Conservation (phyloP, 2,329 filamentous ascomycete species). For the Decorospora gaudefroyi region DNA sequence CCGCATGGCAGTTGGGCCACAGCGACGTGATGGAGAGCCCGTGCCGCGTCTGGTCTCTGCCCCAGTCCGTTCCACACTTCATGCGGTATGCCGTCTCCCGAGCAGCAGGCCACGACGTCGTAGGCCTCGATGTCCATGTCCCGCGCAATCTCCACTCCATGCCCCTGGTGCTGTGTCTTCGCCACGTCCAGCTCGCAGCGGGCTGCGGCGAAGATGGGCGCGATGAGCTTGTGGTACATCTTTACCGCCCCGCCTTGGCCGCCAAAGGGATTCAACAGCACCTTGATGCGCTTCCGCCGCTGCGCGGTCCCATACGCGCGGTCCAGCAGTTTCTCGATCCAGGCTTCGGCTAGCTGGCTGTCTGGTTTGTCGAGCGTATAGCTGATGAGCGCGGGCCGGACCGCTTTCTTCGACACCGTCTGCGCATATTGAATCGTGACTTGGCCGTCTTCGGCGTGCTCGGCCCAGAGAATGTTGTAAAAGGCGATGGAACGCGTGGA, state of each 20-base stretch:
- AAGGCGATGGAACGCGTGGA: slow-evolving; percentile 68
- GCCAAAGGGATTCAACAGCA: slow-evolving; percentile 88
- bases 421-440: slow-evolving; percentile 76
- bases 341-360: slow-evolving; percentile 58
- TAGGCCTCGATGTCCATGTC: slow-evolving; percentile 76
- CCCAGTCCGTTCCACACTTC: slow-evolving; percentile 95
- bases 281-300: slow-evolving; percentile 76
- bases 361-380: slow-evolving; percentile 63
- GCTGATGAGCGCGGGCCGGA: slow-evolving; percentile 65
- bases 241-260: slow-evolving; percentile 77
- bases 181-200: slow-evolving; percentile 75
- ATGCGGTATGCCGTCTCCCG: slow-evolving; percentile 87
- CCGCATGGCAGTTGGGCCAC: slow-evolving; percentile 89
- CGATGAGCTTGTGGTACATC: slow-evolving; percentile 74
- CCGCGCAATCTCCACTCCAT: slow-evolving; percentile 77
- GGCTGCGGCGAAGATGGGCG: slow-evolving; percentile 82
- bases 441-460: slow-evolving; percentile 60
- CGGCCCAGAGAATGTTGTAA: slow-evolving; percentile 84
- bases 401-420: slow-evolving; percentile 58
- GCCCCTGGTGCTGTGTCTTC: slow-evolving; percentile 70
- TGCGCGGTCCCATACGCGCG: slow-evolving; percentile 72
- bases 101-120: slow-evolving; percentile 86
- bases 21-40: slow-evolving; percentile 75
- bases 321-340: slow-evolving; percentile 67
- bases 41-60: slow-evolving; percentile 72